Evolutionary conservation across 2,329 filamentous ascomycete genomes (phyloP).

Genomic region (Bipolaris zeicola): DNA sequence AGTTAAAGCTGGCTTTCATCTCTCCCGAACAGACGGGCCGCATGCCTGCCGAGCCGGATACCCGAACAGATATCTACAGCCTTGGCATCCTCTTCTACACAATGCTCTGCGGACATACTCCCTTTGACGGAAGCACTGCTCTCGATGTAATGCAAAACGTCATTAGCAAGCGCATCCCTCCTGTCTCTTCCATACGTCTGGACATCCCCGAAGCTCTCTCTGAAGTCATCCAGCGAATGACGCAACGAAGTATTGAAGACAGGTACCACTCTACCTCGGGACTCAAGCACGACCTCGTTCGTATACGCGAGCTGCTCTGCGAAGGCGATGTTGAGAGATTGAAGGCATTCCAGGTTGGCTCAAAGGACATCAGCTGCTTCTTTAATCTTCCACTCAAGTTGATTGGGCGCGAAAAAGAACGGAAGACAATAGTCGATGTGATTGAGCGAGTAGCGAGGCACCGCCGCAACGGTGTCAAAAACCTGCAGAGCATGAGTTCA

Average conservation of each 20-base stretch:
- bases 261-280: conserved; percentile 90
- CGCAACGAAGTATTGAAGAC: conserved; percentile 83
- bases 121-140: conserved; percentile 79
- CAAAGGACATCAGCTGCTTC: conserved; percentile 89
- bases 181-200: conserved; percentile 75
- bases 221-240: conserved; percentile 88
- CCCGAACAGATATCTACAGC: conserved; percentile 89
- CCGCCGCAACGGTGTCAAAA: conserved; percentile 56
- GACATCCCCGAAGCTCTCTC: conserved; percentile 85
- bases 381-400: conserved; percentile 83
- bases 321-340: conserved; percentile 75
- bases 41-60: conserved; percentile 87
- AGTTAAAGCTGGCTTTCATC: conserved; percentile 88
- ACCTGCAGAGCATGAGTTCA: conserved; percentile 59
- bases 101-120: conserved; percentile 69
- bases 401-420: conserved; percentile 78
- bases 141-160: conserved; percentile 93
- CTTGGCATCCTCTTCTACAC: conserved; percentile 89
- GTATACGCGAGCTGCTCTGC: conserved; percentile 74
- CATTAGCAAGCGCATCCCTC: conserved; percentile 76
- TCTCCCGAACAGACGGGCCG: conserved; percentile 94
- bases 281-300: conserved; percentile 77
- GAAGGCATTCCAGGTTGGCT: conserved; percentile 74
- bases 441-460: conserved; percentile 77
- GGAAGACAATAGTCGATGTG: conserved; percentile 67